A percentile compares a stretch with the other conserved stretches of the same genome.
phyloP scores from a whole-genome alignment of 352 stramenopile species.

The Pythium guiyangense region DNA sequence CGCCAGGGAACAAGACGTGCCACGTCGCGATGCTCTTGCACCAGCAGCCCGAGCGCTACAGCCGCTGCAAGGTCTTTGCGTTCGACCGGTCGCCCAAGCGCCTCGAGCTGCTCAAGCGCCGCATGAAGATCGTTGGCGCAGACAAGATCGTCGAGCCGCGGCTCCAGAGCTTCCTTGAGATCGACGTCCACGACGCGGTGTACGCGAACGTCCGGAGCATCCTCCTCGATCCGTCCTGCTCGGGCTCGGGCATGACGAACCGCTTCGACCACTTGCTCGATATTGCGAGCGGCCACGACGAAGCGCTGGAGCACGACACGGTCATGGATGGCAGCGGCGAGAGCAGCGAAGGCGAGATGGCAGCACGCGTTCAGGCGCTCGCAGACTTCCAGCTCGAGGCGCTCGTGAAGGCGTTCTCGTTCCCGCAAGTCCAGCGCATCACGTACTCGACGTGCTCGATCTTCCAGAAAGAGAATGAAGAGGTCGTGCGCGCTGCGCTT shows the following conservation, averaged over 20 bases:
- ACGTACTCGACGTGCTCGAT: conserved; percentile 98
- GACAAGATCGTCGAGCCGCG: conserved; percentile 77
- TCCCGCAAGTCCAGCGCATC: conserved; percentile 91
- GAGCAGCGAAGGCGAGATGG: conserved; percentile 48
- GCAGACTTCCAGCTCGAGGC: conserved; percentile 93
- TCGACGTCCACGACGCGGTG: conserved; percentile 61
- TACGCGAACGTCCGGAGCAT: conserved; percentile 90
- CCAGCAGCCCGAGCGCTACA: conserved; percentile 51
- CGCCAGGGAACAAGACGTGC: conserved; percentile 98
- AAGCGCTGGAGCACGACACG: conserved; percentile 27
- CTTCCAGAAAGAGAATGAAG: conserved; percentile 95
- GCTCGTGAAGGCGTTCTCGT: conserved; percentile 92
- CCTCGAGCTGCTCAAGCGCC: conserved; percentile 82
- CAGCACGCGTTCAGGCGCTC: conserved; percentile 87
- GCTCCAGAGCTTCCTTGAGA: conserved; percentile 91
- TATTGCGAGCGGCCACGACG: conserved; percentile 61
- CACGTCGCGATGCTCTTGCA: conserved; percentile 92
- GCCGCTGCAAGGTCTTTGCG: conserved; percentile 86
- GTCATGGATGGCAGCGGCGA: conserved; percentile 9
- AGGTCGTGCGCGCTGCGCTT: conserved; percentile 89
- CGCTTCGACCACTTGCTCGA: conserved; percentile 90
- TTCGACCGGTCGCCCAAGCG: conserved; percentile 91
- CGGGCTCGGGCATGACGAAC: conserved; percentile 94
- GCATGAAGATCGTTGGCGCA: conserved; percentile 83
- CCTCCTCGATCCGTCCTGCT: conserved; percentile 96